Base-by-base conservation (phyloP, 2,329 filamentous ascomycete genomes). In the Sordariomycetes sp. region DNA sequence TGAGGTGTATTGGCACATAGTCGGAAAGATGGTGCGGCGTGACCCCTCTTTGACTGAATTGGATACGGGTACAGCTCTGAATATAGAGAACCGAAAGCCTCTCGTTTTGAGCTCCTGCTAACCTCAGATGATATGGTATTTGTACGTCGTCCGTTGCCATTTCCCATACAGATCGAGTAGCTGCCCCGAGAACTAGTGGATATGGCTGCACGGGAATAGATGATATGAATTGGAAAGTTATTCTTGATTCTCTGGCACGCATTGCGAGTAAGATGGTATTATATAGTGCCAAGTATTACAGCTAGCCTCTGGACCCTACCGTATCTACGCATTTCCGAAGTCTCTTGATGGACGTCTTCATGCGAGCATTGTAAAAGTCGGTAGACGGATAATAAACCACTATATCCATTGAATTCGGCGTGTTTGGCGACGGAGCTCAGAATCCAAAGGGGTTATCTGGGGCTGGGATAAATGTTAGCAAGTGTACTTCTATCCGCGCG, bases 371-470 rank as follows among this genome's bases (percentile, higher is more conserved):
- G n/a, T 2, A 48, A 17, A 48, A 22, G 15, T 10, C n/a, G n/a
- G 42, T 48, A 48, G 42, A 48, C 7, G 15, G n/a, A 22, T n/a
- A 3, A 4, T n/a, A 8, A 48, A 22, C n/a, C n/a, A n/a, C n/a
- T n/a, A n/a, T n/a, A 48, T 48, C 42, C 42, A 32, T 32, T 32
- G 42, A 20, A 17, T 12, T 48, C 13, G 3, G 13, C 42, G 17
- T 22, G 22, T 48, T 12, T 17, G 10, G n/a, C n/a, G 42, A 5
- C 10, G n/a, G 28, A 10, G n/a, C 10, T 65, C 64, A 76, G 61
- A 80, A 80, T 24, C 77, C 77, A 61, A 80, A 80, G 1, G 77
- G 77, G 61, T 80, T 80, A 60, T 79, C 69, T 13, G 77, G 77
- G 34, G 77, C 77, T 79, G 42, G 17, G 15, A 17, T 20, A 22